Evolutionary conservation across 306 rosid genomes (phyloP).

Genomic region (Quillaja saponaria): DNA sequence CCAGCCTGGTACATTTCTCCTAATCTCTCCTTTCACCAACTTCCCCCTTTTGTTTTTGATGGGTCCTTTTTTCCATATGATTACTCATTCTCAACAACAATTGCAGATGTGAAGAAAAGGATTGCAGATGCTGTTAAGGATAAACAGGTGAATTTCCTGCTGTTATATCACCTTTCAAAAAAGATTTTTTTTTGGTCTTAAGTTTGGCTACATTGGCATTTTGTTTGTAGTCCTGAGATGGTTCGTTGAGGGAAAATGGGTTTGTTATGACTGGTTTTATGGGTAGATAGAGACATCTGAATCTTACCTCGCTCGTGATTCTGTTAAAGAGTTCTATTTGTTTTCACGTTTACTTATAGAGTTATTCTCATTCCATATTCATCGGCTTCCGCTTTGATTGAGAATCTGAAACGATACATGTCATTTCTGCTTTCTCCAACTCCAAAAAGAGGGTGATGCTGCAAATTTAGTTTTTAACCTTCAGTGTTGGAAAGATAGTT

Average conservation of each 20-base stretch:
- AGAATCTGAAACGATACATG: not conserved
- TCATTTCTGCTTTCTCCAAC: not conserved
- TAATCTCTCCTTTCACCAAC: no score
- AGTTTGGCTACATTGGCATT: not conserved
- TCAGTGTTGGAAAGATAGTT: not conserved
- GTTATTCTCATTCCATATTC: not conserved
- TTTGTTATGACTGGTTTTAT: not conserved
- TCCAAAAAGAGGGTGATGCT: not conserved
- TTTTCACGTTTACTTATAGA: not conserved
- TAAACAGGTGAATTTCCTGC: conserved; percentile 52
- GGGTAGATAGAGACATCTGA: not conserved
- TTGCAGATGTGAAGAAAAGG: conserved; percentile 71
- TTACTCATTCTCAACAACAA: no score
- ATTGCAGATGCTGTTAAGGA: conserved; percentile 68
- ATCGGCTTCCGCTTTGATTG: not conserved
- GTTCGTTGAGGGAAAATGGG: not conserved
- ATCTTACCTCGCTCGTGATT: not conserved
- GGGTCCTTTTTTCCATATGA: no score
- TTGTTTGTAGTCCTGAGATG: no score
- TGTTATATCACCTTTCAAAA: not conserved
- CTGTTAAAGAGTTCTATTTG: not conserved
- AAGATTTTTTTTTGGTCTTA: not conserved
- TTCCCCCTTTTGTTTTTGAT: not conserved
- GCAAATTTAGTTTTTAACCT: not conserved
- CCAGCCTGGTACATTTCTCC: conserved; percentile 53